These are phyloP conservation scores for Brachypodium distachyon DNA, from an alignment of 202 grass and related monocot species.

Conservation along the genomic window DNA sequence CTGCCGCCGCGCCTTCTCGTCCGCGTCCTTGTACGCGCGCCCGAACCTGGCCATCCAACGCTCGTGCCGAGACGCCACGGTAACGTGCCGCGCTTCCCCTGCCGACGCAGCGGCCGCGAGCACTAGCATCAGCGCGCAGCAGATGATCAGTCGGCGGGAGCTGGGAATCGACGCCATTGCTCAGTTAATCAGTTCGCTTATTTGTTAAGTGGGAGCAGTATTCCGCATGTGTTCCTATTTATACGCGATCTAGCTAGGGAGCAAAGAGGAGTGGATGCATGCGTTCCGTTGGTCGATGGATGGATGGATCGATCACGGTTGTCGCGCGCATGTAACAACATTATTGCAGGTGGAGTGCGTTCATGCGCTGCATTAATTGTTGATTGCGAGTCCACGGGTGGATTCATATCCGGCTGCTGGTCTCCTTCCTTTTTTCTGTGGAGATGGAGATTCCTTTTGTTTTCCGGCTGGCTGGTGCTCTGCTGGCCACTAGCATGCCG, in stretches of 20 bases:
- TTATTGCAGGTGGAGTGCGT: neutral
- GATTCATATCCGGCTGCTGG: neutral
- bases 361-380: neutral
- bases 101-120: neutral
- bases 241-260: neutral
- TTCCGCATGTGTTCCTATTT: neutral
- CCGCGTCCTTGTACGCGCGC: constrained; percentile 28
- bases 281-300: neutral
- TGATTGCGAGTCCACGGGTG: neutral
- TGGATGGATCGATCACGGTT: neutral
- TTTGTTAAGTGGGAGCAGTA: too few relatives aligned
- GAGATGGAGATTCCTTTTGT: neutral
- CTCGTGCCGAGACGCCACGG: constrained; percentile 6
- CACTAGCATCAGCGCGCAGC: neutral
- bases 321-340: neutral
- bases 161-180: constrained; percentile 18
- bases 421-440: neutral
- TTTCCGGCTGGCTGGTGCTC: neutral
- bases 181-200: neutral
- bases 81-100: neutral
- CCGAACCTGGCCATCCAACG: constrained; percentile 38
- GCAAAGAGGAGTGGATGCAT: neutral
- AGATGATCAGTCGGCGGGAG: neutral
- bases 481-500: neutral
- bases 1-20: constrained; percentile 20